Conservation (phyloP, 768 basidiomycete species). For the Kwoniella pini region DNA sequence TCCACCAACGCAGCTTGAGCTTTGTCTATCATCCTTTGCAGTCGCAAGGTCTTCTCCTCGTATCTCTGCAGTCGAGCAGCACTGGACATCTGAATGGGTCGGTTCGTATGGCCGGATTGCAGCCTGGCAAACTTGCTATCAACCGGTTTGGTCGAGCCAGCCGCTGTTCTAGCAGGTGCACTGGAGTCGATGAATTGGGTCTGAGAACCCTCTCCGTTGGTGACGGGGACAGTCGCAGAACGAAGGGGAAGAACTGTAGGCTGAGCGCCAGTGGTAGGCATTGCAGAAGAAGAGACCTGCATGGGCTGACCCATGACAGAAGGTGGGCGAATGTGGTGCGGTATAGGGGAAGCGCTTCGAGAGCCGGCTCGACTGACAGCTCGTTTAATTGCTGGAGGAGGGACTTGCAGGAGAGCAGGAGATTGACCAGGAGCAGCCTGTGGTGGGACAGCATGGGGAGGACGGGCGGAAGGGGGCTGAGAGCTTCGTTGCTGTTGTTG, state of each 20-base stretch:
- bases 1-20: constrained; percentile 14
- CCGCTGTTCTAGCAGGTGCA: neutral
- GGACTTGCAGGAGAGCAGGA: constrained; percentile 21
- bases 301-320: constrained; percentile 11
- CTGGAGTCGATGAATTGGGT: constrained; percentile 1
- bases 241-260: constrained; percentile 12
- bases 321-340: constrained; percentile 14
- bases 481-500: constrained; percentile 12
- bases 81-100: constrained; percentile 3
- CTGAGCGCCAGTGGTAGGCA: constrained; percentile 11
- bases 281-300: constrained; percentile 15
- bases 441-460: constrained; percentile 7
- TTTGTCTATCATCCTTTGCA: constrained; percentile 15
- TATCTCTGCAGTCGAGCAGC: constrained; percentile 1
- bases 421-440: constrained; percentile 15
- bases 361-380: constrained; percentile 14
- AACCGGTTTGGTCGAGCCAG: neutral
- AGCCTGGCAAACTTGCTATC: constrained; percentile 10
- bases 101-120: neutral
- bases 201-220: constrained; percentile 5
- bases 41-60: constrained; percentile 2
- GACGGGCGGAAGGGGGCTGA: constrained; percentile 16
- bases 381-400: constrained; percentile 18
- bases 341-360: constrained; percentile 18
- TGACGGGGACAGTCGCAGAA: constrained; percentile 7